These are phyloP conservation scores for Ceratonia siliqua DNA, from an alignment of 306 rosid genomes.

Conservation along the genomic window DNA sequence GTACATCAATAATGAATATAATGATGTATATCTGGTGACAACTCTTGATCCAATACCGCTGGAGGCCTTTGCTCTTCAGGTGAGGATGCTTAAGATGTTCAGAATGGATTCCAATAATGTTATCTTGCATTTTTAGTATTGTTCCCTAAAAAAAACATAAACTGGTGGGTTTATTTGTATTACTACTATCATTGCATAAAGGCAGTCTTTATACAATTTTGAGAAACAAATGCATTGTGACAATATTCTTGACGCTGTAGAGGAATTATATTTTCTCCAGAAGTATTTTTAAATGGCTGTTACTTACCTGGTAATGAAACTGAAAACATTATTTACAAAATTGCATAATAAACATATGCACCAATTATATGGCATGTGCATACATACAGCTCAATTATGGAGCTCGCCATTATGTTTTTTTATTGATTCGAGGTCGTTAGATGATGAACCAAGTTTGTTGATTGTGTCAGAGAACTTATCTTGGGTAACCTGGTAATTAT, in stretches of 20 bases:
- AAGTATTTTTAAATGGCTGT: background rate
- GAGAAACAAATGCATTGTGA: background rate
- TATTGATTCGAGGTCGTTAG: background rate
- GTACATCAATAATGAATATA: conserved; percentile 77
- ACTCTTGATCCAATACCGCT: conserved; percentile 83
- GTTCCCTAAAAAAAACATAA: background rate
- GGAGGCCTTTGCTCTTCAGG: conserved; percentile 95
- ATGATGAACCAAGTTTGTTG: background rate
- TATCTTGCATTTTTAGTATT: background rate
- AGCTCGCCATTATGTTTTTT: conserved; percentile 1
- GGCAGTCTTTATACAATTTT: background rate
- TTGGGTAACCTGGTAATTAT: background rate
- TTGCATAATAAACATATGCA: background rate
- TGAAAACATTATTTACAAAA: background rate
- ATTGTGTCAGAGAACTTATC: background rate
- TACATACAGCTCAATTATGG: background rate
- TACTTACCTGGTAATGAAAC: background rate
- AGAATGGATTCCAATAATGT: conserved; percentile 1
- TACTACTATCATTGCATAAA: background rate
- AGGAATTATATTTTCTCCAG: too few relatives aligned
- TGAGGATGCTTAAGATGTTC: conserved; percentile 41
- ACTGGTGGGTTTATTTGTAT: background rate
- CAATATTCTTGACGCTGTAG: background rate
- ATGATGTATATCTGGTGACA: conserved; percentile 89
- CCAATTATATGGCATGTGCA: background rate